Evolutionary conservation across 805 yeast genomes (phyloP).

Genomic region (Jamesozyma spencerorum): DNA sequence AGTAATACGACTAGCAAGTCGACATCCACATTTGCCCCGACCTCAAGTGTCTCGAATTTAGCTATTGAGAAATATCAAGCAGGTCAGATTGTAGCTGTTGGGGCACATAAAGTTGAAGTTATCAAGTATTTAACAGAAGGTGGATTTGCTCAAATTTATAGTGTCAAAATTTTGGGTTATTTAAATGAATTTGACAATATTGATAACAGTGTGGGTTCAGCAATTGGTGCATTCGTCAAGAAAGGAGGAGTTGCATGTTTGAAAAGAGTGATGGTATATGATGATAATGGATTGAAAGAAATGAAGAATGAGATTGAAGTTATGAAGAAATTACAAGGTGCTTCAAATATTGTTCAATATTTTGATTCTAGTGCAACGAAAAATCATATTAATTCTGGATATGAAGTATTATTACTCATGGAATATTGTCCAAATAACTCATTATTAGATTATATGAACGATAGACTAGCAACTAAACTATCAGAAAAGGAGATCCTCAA

Average conservation of each 20-base stretch:
- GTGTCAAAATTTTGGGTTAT: conserved; percentile 40
- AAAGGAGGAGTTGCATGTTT: conserved; percentile 50
- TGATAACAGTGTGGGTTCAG: conserved; percentile 3
- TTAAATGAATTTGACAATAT: conserved; percentile 17
- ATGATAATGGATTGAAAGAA: conserved; percentile 55
- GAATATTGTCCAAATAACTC: conserved; percentile 85
- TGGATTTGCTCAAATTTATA: conserved; percentile 75
- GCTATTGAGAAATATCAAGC: conserved; percentile 14
- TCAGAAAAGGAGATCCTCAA: conserved; percentile 67
- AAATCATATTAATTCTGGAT: conserved; percentile 36
- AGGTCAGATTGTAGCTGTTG: conserved; percentile 53
- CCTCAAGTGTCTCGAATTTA: conserved; percentile 5
- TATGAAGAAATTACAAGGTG: conserved; percentile 52
- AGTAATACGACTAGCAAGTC: conserved; percentile 11
- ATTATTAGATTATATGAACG: conserved; percentile 84
- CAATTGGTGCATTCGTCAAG: conserved; percentile 8
- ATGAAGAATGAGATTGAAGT: conserved; percentile 71
- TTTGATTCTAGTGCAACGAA: conserved; percentile 72
- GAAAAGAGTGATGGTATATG: conserved; percentile 66
- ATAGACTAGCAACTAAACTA: conserved; percentile 68
- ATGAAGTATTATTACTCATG: conserved; percentile 87
- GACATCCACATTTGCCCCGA: conserved; percentile 2
- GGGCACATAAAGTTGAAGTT: conserved; percentile 48
- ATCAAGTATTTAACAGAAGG: conserved; percentile 57
- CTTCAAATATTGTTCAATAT: conserved; percentile 55